A percentile compares a stretch with the other conserved stretches of the same genome.
These are phyloP conservation scores for Hypoxylon fragiforme DNA, from an alignment of 495 filamentous ascomycete genomes.

Conservation along the genomic window DNA sequence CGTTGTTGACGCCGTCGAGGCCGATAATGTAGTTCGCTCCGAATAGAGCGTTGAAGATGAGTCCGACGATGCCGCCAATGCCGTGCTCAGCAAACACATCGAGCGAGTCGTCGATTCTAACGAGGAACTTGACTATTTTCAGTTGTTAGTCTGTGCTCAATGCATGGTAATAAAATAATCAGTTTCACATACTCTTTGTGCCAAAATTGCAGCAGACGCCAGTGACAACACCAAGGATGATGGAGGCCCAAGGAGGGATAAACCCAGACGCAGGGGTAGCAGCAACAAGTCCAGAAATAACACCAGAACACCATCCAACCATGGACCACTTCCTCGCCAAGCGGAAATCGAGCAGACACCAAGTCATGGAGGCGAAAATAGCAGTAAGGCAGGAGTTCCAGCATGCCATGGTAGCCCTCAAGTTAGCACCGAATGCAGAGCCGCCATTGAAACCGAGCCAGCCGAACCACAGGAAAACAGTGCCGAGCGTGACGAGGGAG, in stretches of 20 bases:
- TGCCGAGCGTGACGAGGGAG: conserved; percentile 93
- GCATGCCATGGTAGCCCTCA: conserved; percentile 93
- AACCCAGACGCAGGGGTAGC: conserved; percentile 85
- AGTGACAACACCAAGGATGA: conserved; percentile 82
- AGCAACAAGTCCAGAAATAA: conserved; percentile 87
- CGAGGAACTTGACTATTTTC: conserved; percentile 82
- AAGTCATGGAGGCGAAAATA: conserved; percentile 83
- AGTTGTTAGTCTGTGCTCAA: conserved; percentile 36
- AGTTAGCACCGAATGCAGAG: conserved; percentile 90
- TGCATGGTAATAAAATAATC: conserved; percentile 5
- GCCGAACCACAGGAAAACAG: conserved; percentile 95
- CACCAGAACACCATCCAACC: conserved; percentile 98
- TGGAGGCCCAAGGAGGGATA: conserved; percentile 87
- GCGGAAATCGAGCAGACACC: conserved; percentile 93
- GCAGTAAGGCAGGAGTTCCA: conserved; percentile 97
- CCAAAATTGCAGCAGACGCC: conserved; percentile 91
- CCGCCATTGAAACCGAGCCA: conserved; percentile 99
- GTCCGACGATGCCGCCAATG: conserved; percentile 88
- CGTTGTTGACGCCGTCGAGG: conserved; percentile 89
- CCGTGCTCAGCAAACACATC: conserved; percentile 99
- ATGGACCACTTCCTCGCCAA: conserved; percentile 98
- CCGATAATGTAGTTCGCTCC: conserved; percentile 87
- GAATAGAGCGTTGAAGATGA: conserved; percentile 92
- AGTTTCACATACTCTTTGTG: conserved; percentile 63
- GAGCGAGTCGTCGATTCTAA: conserved; percentile 94